Conservation (phyloP, 106 monocot genomes). For the Acorus calamus region DNA sequence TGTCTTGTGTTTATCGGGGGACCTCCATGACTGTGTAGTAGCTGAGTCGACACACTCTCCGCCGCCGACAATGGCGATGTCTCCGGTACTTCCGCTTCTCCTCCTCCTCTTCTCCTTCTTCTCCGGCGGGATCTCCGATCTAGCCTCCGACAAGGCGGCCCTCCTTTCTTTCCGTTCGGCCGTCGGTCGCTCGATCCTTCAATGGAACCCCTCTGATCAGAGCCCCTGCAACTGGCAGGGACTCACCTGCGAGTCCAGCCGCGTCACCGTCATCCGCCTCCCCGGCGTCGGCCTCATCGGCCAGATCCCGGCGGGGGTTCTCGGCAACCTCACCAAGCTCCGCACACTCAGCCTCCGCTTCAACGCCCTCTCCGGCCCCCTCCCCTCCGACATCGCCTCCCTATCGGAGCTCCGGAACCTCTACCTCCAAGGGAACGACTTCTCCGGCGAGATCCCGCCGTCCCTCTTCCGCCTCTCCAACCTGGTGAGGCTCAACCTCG, state of each 20-base stretch:
- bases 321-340: conserved; percentile 32
- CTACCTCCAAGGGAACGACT: conserved; percentile 26
- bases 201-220: conserved; percentile 20
- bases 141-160: conserved; percentile 14
- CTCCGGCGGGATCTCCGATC: conserved; percentile 7
- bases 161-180: conserved; percentile 27
- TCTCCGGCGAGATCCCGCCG: conserved; percentile 23
- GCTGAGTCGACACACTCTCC: no score
- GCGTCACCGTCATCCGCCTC: conserved; percentile 27
- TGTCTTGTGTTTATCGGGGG: no score
- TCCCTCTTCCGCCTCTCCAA: conserved; percentile 7
- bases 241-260: conserved; percentile 16
- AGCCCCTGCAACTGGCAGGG: conserved; percentile 33
- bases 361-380: conserved; percentile 30
- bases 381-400: conserved; percentile 24
- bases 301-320: conserved; percentile 5
- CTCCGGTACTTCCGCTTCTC: conserved; percentile 10
- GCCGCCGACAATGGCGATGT: neutral
- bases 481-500: conserved; percentile 27
- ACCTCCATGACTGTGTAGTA: no score
- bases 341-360: conserved; percentile 27
- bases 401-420: conserved; percentile 24
- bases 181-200: conserved; percentile 11
- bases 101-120: conserved; percentile 5
- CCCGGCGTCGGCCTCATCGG: conserved; percentile 41